Evolutionary conservation across 257 asterid species (phyloP), one percentile per base, ranked within the genome.

Genomic region (Nicotiana benthamiana): DNA sequence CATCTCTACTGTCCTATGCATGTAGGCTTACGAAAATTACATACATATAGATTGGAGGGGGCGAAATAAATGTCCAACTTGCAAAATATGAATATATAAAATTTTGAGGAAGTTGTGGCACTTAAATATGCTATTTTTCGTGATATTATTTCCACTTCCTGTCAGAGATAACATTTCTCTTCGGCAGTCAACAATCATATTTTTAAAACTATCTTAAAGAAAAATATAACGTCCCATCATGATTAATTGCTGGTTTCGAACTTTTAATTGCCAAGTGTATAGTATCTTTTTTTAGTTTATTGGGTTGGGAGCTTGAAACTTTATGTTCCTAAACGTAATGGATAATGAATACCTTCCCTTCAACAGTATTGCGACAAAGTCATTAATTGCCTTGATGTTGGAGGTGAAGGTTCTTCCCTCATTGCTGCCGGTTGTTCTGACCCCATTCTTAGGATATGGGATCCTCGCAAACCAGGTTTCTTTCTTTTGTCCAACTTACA

Each of bases 381-480:
- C 77, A 79, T 94, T 48, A 93, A 87, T 86, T 92, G 97, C 85
- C 91, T 96, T 83, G 95, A 90, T 85, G 87, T 96, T 87, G 99
- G 99, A 79, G 99, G 99, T 79, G 98, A 96, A 85, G 86, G 98
- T 89, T 94, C 97, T 53, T 82, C 91, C 82, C 99, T 96, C 77
- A 77, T 96, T 70, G 98, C 93, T 20, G 99, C 87, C 79, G 99
- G 97, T 26, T 87, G 92, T 80, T 90, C 98, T 75, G 98, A 96
- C 72, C 94, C 93, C 26, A 83, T 88, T 82, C 92, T 96, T 86
- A 91, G 98, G 80, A 82, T 96, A 89, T 96, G 99, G 99, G 99
- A 96, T 90, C 99, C 97, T 84, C 97, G 99, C 85, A 96, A 91
- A 86, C 99, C 99, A 85, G 97, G 97, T 93, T 26, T 67, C n/a